Base-by-base conservation (phyloP, 2,329 filamentous ascomycete species). In the Fusarium solani-melongenae region DNA sequence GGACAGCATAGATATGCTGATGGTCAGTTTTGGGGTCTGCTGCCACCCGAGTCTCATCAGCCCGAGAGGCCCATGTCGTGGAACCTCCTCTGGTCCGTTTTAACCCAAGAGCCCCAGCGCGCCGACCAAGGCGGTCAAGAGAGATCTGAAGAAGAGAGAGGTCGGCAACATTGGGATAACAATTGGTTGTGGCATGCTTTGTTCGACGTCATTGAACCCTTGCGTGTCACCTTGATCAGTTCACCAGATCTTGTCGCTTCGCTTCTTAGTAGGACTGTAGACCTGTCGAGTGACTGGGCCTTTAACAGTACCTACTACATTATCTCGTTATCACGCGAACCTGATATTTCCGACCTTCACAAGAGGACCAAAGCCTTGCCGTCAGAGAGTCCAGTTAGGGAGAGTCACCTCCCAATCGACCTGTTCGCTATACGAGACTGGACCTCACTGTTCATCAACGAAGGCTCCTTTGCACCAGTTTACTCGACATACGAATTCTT, bases 401-500 rank as follows among this genome's bases (percentile, higher is more conserved):
- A 60, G 7, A 61, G 74, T 22, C 71, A 77, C 1, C 58, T 72
- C 14, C 77, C 80, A 2, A 83, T 80, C 71, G 79, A 78, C 12
- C 81, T 94, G 1, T 87, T 94, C 51, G 86, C 86, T 29, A 83
- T 88, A n/a, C 86, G 88, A 1, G 88, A 88, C 2, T 95, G 93
- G 93, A 86, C 85, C 0, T 86, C 88, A 20, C 76, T 94, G 0
- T 83, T 88, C 2, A 88, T 94, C 72, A 95, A 95, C 79, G 93
- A 96, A 82, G 92, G 92, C 10, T 94, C 92, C 0, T 94, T 90
- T 6, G 87, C 92, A n/a, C 87, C 87, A 66, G 92, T 90, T 7
- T 95, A 94, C 82, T 88, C 88, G 55, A 91, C 89, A 5, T 92
- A 94, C 79, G 91, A 94, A 76, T 94, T 92, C 81, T 93, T 92